phyloP scores from a whole-genome alignment of 208 protist species.

The Ichthyophonus hoferi region DNA sequence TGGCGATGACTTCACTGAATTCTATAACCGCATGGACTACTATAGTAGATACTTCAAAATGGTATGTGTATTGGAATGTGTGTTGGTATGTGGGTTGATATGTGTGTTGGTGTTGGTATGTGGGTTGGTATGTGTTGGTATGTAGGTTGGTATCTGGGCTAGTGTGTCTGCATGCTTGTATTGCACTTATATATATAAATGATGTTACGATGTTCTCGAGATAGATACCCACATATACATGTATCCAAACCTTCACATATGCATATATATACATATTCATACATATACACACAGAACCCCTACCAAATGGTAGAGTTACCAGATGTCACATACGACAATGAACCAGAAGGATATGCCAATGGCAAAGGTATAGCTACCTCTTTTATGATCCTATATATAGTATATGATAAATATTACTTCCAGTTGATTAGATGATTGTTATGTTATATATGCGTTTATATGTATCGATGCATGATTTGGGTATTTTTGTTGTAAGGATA shows the following conservation, averaged over 20 bases:
- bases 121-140: conserved; percentile 23
- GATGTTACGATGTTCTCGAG: neutral
- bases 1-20: conserved; percentile 6
- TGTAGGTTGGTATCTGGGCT: neutral
- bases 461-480: too few species aligned
- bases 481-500: too few species aligned
- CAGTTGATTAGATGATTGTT: too few species aligned
- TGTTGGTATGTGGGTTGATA: neutral
- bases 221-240: neutral
- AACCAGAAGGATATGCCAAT: neutral
- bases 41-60: conserved; percentile 8
- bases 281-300: neutral
- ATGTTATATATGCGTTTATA: too few species aligned
- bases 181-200: neutral
- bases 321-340: neutral
- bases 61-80: neutral
- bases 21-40: conserved; percentile 29
- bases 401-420: too few species aligned
- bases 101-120: conserved; percentile 14
- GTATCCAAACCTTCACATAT: neutral
- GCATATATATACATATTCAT: neutral
- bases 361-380: neutral
- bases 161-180: too few species aligned
- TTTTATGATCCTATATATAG: too few species aligned
- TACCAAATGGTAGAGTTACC: neutral